Base-by-base conservation (phyloP, 805 yeast species). In the Candida boidinii region DNA sequence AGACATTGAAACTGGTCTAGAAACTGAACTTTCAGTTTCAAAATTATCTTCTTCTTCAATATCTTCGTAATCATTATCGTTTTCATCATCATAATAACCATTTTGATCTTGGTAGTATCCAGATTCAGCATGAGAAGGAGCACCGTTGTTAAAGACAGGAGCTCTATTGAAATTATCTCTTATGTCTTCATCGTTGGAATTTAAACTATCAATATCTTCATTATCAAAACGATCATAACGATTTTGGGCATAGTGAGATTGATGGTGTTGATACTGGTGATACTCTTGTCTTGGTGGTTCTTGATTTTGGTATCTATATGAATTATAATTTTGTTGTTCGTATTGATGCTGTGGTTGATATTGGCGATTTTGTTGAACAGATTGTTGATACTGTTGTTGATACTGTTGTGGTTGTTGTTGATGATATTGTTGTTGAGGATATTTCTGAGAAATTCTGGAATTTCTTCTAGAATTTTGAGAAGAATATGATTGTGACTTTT, bases 1-100 rank as follows among this genome's bases (percentile, higher is more conserved):
- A 2, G 84, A 76, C 67, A 67, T 59, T 7, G 52, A 66, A 9
- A 66, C 54, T 15, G 73, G 70, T 23, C 69, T 35, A 13, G 19
- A 13, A 26, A 17, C 26, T 13, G 26, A 17, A 10, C 18, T 25
- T 13, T 16, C 28, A 12, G 26, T 37, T 11, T 24, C 27, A 15
- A 28, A 15, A 9, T 26, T 16, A 34, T 39, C 43, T 23, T 41
- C 43, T 4, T 29, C 38, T 23, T 17, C 31, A 6, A 35, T 39
- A 12, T 37, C 33, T 15, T 37, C 22, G 5, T 39, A 8, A 12
- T 16, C 17, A 11, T 16, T 20, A 7, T 31, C 23, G 6, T 31
- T 25, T n/a, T 31, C 30, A 17, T 5, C 28, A 13, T 13, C 29
- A 22, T 11, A 7, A n/a, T n/a, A 45, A 28, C 42, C 37, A n/a